These are phyloP conservation scores for Ophiocordyceps unilateralis DNA, from an alignment of 2,329 filamentous ascomycete species.

Conservation along the genomic window DNA sequence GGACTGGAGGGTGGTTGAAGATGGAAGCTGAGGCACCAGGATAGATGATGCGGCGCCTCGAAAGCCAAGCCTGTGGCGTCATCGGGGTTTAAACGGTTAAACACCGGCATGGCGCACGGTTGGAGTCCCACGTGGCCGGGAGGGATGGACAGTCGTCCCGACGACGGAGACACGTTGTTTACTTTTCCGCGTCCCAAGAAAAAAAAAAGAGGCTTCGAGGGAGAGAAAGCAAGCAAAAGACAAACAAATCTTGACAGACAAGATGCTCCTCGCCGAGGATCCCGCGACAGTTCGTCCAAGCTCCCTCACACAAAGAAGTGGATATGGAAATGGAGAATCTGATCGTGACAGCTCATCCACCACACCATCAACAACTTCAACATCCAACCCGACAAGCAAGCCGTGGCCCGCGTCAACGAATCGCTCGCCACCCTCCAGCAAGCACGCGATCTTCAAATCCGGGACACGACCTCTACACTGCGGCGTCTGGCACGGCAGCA, in stretches of 20 bases:
- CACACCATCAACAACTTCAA: slow-evolving; percentile 93
- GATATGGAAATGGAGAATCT: not conserved
- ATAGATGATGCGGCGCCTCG: not conserved
- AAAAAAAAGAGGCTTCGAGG: not conserved
- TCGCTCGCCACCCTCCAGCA: slow-evolving; percentile 70
- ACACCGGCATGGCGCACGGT: not conserved
- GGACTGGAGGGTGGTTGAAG: not conserved
- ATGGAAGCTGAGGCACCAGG: not conserved
- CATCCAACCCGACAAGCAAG: slow-evolving; percentile 71
- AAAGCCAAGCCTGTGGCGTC: not conserved
- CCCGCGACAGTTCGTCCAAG: slow-evolving; percentile 52
- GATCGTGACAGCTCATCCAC: slow-evolving; percentile 29
- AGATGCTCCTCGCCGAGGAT: slow-evolving; percentile 88
- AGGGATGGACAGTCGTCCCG: slow-evolving; percentile 3
- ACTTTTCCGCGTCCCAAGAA: not conserved
- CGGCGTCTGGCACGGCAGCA: slow-evolving; percentile 62
- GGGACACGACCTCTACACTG: slow-evolving; percentile 49
- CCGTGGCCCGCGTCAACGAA: slow-evolving; percentile 68
- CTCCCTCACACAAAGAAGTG: too few relatives aligned
- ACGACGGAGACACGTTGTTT: slow-evolving; percentile 2
- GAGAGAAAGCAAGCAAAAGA: not conserved
- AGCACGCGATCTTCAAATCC: slow-evolving; percentile 62
- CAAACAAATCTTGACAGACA: slow-evolving; percentile 12
- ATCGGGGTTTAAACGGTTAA: not conserved
- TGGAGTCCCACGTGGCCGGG: not conserved